Base-by-base conservation (phyloP, 2,329 filamentous ascomycete genomes). In the Daldinia sp. region DNA sequence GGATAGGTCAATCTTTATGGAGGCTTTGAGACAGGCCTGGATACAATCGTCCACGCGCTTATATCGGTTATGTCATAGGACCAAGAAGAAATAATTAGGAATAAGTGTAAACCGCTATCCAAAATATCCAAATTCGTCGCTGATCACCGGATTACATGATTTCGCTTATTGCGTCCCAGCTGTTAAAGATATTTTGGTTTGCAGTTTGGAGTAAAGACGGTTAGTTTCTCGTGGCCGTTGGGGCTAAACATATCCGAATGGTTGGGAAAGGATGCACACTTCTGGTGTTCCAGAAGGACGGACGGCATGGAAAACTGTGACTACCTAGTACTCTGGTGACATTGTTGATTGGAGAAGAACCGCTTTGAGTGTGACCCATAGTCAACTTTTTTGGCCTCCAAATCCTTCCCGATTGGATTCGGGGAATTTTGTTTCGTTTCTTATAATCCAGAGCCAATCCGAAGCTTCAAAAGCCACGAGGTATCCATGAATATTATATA, bases 351-450 rank as follows among this genome's bases (percentile, higher is more conserved):
- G 67, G 69, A 44, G 63, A 12, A 58, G 28, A 53, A 33, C 3
- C 15, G 15, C 30, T 30, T 33, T 33, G 28, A 30, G 48, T 53
- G 15, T 30, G 60, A 60, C 63, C 69, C 69, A 57, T 54, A 37
- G 55, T 60, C 41, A 59, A 23, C n/a, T 50, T 59, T 61, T 69
- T 59, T 65, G 46, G 42, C 35, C 30, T 62, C 51, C 7, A 56
- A 69, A 69, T 71, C 67, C 69, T 69, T 71, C 67, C 69, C 69
- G 69, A 69, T 71, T 71, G 67, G 69, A 64, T 42, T 69, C 69
- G 69, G 69, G 44, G 23, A 59, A 65, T 63, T 69, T 71, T 65
- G 61, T 28, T 62, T 35, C 60, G 61, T 28, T 62, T 35, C 60
- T 41, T 23, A 59, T 55, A 30, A 30, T n/a, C 33, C 15, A 26